Evolutionary conservation across 2,329 filamentous ascomycete species (phyloP), one percentile per base, ranked within the genome.

Genomic region (Ascochyta pisi): DNA sequence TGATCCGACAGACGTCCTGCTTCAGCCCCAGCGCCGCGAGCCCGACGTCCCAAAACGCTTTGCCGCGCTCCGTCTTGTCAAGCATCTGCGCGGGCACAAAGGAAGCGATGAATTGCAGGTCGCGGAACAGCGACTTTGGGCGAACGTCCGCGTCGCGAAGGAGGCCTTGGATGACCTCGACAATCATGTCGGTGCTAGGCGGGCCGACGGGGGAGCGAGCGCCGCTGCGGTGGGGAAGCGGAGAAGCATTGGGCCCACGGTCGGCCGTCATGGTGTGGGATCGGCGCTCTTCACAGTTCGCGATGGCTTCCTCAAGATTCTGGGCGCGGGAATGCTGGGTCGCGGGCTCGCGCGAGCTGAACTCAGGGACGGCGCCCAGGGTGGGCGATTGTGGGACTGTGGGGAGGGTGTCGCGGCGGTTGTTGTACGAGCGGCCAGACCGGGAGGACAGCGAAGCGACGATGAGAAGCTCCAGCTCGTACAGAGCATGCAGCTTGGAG

Each of bases 11-110:
- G 4, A 95, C 87, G 62, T 96, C 92, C 63, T 91, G 87, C 75
- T 97, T 98, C 49, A 96, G 83, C 33, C 87, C 86, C n/a, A 97
- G 81, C 2, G 94, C 92, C 0, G 95, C 94, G 6, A 96, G 83
- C 0, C 91, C 92, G 24, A 92, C 89, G 67, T 96, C 91, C 85
- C 92, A 91, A 73, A 98, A 98, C 0, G 93, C 91, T 65, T 92
- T 95, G 35, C 86, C 82, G 47, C 81, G 79, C 15, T 84, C 81
- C 3, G 81, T 83, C 64, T 83, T 83, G 73, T 86, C 84, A 12
- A 88, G 76, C 39, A 82, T 82, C 10, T 83, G 78, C 5, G 81
- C 78, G 1, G 85, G 83, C 4, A 87, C 79, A 58, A 88, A 86
- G 0, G 85, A 82, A 3, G 86, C 84, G 57, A 88, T 86, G 74